Evolutionary conservation across 139 green algal genomes (phyloP).

Genomic region (Picochlorum costavermella): DNA sequence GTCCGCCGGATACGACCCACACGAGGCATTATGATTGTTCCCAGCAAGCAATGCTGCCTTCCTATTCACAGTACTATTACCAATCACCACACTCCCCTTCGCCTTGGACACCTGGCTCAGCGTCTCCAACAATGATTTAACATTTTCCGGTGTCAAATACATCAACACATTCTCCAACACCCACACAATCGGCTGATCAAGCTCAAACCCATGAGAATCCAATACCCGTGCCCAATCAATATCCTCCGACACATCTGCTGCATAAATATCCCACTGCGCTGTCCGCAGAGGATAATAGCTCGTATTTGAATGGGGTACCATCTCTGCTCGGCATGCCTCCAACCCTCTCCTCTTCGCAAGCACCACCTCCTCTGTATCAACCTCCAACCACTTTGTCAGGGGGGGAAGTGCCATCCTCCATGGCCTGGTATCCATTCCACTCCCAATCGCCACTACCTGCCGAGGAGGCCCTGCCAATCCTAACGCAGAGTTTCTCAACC

Average conservation of each 20-base stretch:
- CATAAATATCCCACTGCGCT: background rate
- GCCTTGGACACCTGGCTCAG: background rate
- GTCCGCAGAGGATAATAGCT: background rate
- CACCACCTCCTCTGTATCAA: constrained; percentile 49
- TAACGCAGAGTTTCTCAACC: background rate
- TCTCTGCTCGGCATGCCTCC: background rate
- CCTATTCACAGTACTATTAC: background rate
- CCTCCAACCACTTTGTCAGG: constrained; percentile 51
- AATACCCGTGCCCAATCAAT: constrained; percentile 5
- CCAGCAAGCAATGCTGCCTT: background rate
- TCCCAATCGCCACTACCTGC: constrained; percentile 32
- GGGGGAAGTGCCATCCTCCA: constrained; percentile 56
- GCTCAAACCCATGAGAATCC: constrained; percentile 11
- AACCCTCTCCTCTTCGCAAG: constrained; percentile 33
- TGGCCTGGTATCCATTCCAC: constrained; percentile 58
- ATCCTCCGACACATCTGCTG: background rate
- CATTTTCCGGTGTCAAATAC: constrained; percentile 37
- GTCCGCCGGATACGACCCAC: constrained; percentile 5
- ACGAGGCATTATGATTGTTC: constrained; percentile 2
- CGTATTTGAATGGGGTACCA: background rate
- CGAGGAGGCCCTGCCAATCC: background rate
- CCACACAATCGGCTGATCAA: constrained; percentile 25
- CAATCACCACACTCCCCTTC: constrained; percentile 4
- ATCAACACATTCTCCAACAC: constrained; percentile 48
- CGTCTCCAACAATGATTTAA: constrained; percentile 6